Evolutionary conservation across 805 yeast species (phyloP).

Genomic region (Wickerhamomyces xylosicus): DNA sequence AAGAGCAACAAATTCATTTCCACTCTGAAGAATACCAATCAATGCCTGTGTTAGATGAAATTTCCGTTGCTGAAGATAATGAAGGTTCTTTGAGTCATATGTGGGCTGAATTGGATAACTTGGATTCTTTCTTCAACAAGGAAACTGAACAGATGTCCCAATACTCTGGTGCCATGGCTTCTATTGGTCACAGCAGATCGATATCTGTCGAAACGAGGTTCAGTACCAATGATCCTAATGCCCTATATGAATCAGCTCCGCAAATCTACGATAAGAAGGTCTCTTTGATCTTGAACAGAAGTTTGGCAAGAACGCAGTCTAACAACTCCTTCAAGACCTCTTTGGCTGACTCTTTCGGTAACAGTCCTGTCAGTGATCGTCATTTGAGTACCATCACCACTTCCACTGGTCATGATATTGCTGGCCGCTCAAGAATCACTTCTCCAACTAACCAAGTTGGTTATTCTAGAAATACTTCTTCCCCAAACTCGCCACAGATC

Average conservation of each 20-base stretch:
- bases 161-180: constrained; percentile 16
- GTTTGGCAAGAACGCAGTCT: constrained; percentile 65
- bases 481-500: constrained; percentile 17
- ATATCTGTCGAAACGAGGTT: constrained; percentile 53
- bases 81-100: constrained; percentile 77
- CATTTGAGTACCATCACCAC: constrained; percentile 16
- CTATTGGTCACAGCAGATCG: constrained; percentile 24
- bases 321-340: constrained; percentile 70
- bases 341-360: constrained; percentile 55
- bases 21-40: constrained; percentile 51
- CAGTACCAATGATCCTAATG: constrained; percentile 34
- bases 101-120: constrained; percentile 86
- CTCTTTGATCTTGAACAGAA: constrained; percentile 60
- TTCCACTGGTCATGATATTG: constrained; percentile 8
- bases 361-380: constrained; percentile 18
- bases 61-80: constrained; percentile 45
- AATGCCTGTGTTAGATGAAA: constrained; percentile 28
- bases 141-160: constrained; percentile 26
- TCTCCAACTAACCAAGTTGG: constrained; percentile 4
- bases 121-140: constrained; percentile 81
- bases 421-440: constrained; percentile 2
- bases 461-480: constrained; percentile 2
- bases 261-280: constrained; percentile 74
- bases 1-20: constrained; percentile 31
- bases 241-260: constrained; percentile 63